These are phyloP conservation scores for Tuber calosporum DNA, from an alignment of 495 filamentous ascomycete species.

Conservation along the genomic window DNA sequence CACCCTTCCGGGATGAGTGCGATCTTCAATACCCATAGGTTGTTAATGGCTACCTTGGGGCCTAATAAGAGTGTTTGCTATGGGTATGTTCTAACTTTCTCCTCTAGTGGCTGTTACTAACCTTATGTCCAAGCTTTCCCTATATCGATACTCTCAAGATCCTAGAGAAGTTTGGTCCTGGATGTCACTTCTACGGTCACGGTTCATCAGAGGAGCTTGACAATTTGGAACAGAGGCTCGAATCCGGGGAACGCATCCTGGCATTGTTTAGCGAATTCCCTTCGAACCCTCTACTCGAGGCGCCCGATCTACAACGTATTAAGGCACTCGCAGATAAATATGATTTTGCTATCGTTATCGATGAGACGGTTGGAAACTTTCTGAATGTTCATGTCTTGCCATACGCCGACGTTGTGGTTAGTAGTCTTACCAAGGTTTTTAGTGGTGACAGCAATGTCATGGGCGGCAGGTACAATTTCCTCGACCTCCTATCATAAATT, in stretches of 20 bases:
- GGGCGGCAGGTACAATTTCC: conserved; percentile 60
- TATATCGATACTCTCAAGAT: conserved; percentile 96
- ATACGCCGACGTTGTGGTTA: conserved; percentile 83
- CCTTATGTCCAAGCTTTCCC: conserved; percentile 59
- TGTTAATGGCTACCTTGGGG: conserved; percentile 54
- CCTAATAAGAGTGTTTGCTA: conserved; percentile 62
- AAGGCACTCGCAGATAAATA: conserved; percentile 69
- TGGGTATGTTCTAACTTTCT: conserved; percentile 46
- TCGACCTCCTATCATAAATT: neutral
- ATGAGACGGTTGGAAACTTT: conserved; percentile 95
- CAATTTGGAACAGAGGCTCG: conserved; percentile 66
- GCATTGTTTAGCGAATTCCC: conserved; percentile 92
- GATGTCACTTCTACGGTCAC: conserved; percentile 82
- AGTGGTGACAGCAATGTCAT: conserved; percentile 97
- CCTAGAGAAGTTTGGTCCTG: conserved; percentile 86
- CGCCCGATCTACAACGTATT: conserved; percentile 76
- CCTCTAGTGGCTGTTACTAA: conserved; percentile 41
- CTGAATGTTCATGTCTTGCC: conserved; percentile 88
- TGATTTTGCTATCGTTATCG: conserved; percentile 83
- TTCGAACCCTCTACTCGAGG: conserved; percentile 78
- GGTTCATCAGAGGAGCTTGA: conserved; percentile 76
- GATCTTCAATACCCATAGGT: conserved; percentile 79
- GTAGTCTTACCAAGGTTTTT: conserved; percentile 93
- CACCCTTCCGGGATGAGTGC: conserved; percentile 89
- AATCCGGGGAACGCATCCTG: conserved; percentile 68